phyloP scores from a whole-genome alignment of 2,329 filamentous ascomycete species.

The Hortaea sp. region DNA sequence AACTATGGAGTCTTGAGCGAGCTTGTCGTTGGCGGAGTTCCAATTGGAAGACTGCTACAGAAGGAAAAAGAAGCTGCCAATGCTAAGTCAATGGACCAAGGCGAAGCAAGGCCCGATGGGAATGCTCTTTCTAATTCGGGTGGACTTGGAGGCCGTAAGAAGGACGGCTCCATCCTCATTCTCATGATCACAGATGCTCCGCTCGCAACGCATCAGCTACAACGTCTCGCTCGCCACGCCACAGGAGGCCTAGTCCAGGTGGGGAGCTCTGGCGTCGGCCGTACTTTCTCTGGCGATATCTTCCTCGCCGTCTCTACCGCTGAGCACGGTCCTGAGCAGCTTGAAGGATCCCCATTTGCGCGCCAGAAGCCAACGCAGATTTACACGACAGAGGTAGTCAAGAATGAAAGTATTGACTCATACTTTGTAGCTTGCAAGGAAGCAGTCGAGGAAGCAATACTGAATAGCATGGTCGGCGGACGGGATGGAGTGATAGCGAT shows the following conservation, averaged over 20 bases:
- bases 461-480: conserved; percentile 54
- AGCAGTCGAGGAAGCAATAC: conserved; percentile 55
- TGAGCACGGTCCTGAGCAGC: conserved; percentile 9
- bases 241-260: not conserved
- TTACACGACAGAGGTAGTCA: conserved; percentile 40
- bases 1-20: conserved; percentile 53
- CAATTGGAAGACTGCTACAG: conserved; percentile 49
- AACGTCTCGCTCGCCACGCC: not conserved
- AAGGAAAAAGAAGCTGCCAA: conserved; percentile 26
- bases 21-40: conserved; percentile 50
- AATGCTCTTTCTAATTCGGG: too few relatives aligned
- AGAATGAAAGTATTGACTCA: conserved; percentile 51
- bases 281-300: conserved; percentile 50
- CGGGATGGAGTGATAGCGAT: conserved; percentile 46
- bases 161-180: conserved; percentile 53
- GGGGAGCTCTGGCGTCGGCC: conserved; percentile 38
- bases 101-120: too few relatives aligned
- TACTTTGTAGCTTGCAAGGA: conserved; percentile 54
- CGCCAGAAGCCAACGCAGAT: conserved; percentile 30
- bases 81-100: not conserved
- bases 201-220: conserved; percentile 16
- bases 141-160: conserved; percentile 34
- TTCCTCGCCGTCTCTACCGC: conserved; percentile 59
- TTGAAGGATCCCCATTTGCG: not conserved
- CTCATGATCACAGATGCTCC: conserved; percentile 50